Evolutionary conservation across 305 asterid species (phyloP), one percentile per base, ranked within the genome.

Genomic region (Withania somnifera): DNA sequence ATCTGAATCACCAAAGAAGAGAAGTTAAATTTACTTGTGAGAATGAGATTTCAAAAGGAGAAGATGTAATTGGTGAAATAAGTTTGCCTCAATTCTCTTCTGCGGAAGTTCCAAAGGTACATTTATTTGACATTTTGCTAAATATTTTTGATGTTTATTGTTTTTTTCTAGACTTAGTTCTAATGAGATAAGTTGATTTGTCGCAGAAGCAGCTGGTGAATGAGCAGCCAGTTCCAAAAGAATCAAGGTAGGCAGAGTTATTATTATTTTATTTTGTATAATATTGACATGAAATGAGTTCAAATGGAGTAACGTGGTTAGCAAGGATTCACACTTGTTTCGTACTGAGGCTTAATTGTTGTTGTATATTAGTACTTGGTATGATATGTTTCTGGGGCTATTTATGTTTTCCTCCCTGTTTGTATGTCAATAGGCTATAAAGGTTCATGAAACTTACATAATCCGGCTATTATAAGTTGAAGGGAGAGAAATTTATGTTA

Each of bases 101-200:
- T 79, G 95, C 93, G 77, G 83, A 88, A 73, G 97, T 94, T 88
- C 97, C 97, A 11, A 87, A 90, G 98, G 99, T 94, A 89, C 36
- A 50, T 26, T 26, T 45, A 14, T 24, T 47, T 42, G 79, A 14
- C 26, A 79, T 26, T 61, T 75, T 50, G 50, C 75, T 80, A 68
- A 58, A 47, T 50, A 11, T 47, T 52, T 51, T 63, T 71, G 6
- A 24, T 45, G 14, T 24, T 45, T 69, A 69, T 47, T 47, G 22
- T 9, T 7, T 17, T 50, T 26, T 13, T 13, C 56, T 24, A 8
- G 78, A 30, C 10, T 6, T 69, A 45, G 79, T 71, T 71, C 28
- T 71, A 40, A 71, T 45, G 79, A 71, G 56, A 24, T 45, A 24
- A 14, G 79, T 17, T 22, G 11, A 24, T 26, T 68, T 60, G 20